Base-by-base conservation (phyloP, 495 filamentous ascomycete genomes). In the Astrothelium subdiscretum region DNA sequence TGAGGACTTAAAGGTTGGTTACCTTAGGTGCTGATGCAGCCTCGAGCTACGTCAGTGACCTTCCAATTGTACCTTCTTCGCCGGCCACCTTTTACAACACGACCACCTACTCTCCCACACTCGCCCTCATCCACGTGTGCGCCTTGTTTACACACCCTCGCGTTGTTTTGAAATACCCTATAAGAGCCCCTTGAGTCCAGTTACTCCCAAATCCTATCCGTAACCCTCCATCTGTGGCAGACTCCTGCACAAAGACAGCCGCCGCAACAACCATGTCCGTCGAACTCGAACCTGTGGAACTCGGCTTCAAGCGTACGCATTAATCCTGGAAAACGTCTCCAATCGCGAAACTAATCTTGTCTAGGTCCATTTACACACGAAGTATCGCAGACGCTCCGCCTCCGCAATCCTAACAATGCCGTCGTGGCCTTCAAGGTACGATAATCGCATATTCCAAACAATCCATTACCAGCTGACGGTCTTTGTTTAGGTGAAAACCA, bases 341-440 rank as follows among this genome's bases (percentile, higher is more conserved):
- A 22, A 29, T 58, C 57, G 38, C 29, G 71, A 5, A 22, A 31
- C 61, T 62, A 52, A 64, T 29, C 10, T 10, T 60, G 31, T 51
- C 64, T 66, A 98, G 92, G 94, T 40, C 94, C 94, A 60, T 97
- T 98, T 74, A 91, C 87, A 62, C 82, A 85, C 44, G 94, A 97
- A 78, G 91, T 96, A 59, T 85, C 88, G 69, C 88, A 97, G 78
- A 77, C 84, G 59, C 81, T 98, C 61, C 79, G 82, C 62, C 87
- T 97, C 65, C 83, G 77, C 68, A 98, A 98, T 74, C 79, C 85
- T 32, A 89, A 85, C 72, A 77, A 74, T 35, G 86, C 89, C 44
- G 84, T 94, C 15, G 80, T 98, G 62, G 94, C 92, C 18, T 98
- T 98, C 83, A 98, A 98, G 86, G 92, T 95, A 79, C 66, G 81